Evolutionary conservation across 169 alveolate species (phyloP).

Genomic region (Eimeria necatrix): DNA sequence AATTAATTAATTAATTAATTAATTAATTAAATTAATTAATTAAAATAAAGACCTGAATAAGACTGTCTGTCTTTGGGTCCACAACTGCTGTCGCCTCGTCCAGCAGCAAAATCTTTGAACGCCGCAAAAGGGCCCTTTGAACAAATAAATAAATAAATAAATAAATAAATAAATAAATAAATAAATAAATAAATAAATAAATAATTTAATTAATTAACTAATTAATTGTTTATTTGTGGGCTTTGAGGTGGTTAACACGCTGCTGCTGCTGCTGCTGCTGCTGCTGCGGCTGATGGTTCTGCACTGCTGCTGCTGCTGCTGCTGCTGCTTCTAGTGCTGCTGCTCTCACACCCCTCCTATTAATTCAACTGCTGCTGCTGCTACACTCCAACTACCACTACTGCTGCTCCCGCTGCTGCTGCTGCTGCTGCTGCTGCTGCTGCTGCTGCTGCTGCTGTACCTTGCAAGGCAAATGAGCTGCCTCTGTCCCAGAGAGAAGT

Average conservation of each 20-base stretch:
- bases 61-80: conserved; percentile 87
- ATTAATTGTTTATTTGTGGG: too few relatives aligned
- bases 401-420: background rate
- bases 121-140: conserved; percentile 87
- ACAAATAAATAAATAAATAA: background rate
- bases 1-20: too few relatives aligned
- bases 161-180: background rate
- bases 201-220: too few relatives aligned
- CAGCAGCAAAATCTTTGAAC: conserved; percentile 87
- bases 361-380: too few relatives aligned
- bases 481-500: conserved; percentile 91
- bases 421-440: conserved; percentile 17
- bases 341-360: too few relatives aligned
- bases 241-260: too few relatives aligned
- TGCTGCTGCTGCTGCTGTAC: background rate
- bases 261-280: too few relatives aligned
- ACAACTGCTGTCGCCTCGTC: conserved; percentile 94
- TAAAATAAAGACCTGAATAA: conserved; percentile 77
- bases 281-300: too few relatives aligned
- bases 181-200: background rate
- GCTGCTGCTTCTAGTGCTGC: too few relatives aligned
- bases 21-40: background rate
- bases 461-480: conserved; percentile 81
- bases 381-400: too few relatives aligned
- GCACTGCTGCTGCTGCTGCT: too few relatives aligned